Conservation (phyloP, 768 basidiomycete species). For the Strobilomyces confusus region DNA sequence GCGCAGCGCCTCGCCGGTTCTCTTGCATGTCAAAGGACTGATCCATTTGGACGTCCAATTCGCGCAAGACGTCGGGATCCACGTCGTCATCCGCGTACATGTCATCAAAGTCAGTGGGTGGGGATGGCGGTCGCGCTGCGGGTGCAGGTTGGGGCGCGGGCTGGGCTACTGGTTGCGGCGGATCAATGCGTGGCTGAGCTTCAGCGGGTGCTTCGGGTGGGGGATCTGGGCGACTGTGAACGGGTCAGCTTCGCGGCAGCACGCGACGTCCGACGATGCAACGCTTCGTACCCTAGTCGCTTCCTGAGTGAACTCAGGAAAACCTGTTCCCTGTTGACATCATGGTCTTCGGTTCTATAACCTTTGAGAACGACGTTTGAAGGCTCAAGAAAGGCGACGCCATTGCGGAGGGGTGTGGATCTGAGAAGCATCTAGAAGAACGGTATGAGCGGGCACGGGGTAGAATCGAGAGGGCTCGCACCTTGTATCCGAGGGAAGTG, state of each 20-base stretch:
- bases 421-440: conserved; percentile 59
- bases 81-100: conserved; percentile 26
- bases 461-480: conserved; percentile 23
- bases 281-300: conserved; percentile 59
- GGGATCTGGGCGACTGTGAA: conserved; percentile 26
- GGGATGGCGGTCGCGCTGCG: conserved; percentile 6
- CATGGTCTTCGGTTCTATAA: conserved; percentile 60
- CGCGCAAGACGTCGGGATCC: conserved; percentile 29
- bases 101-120: conserved; percentile 16
- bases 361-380: conserved; percentile 57
- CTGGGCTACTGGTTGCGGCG: conserved; percentile 14
- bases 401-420: conserved; percentile 62
- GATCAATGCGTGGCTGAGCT: conserved; percentile 11
- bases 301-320: conserved; percentile 59
- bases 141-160: conserved; percentile 6
- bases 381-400: conserved; percentile 77
- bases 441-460: background rate
- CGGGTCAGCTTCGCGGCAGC: background rate
- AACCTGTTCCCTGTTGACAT: conserved; percentile 49
- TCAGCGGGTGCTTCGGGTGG: conserved; percentile 9
- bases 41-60: conserved; percentile 19
- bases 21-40: conserved; percentile 5
- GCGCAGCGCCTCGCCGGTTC: background rate
- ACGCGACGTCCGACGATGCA: background rate
- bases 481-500: conserved; percentile 84